Conservation (phyloP, 2,329 filamentous ascomycete species). For the Pestalotiopsis sp. region DNA sequence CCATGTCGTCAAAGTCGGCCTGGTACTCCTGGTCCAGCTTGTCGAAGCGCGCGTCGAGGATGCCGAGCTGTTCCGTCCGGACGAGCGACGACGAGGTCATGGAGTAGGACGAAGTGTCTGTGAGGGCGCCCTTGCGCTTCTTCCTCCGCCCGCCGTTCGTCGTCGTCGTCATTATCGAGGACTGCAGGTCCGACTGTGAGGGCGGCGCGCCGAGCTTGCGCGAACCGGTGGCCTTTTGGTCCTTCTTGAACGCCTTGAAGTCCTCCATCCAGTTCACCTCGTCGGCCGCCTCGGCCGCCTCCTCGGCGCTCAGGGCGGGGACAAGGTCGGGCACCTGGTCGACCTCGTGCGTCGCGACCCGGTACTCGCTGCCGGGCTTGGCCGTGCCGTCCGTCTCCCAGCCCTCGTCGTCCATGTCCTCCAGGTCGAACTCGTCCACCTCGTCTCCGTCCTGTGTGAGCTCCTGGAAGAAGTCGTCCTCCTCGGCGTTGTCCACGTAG, state of each 20-base stretch:
- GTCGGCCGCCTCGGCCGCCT: constrained; percentile 50
- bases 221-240: constrained; percentile 55
- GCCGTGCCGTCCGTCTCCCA: constrained; percentile 96
- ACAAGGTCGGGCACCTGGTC: constrained; percentile 52
- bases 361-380: constrained; percentile 67
- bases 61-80: constrained; percentile 81
- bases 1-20: constrained; percentile 46
- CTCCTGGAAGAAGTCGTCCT: constrained; percentile 68
- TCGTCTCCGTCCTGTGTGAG: constrained; percentile 72
- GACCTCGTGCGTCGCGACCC: constrained; percentile 33
- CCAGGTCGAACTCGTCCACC: constrained; percentile 48
- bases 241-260: constrained; percentile 93
- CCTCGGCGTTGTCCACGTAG: constrained; percentile 86
- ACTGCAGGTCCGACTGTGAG: constrained; percentile 66
- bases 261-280: constrained; percentile 87
- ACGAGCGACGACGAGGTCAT: constrained; percentile 90
- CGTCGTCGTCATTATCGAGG: constrained; percentile 73
- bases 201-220: constrained; percentile 40
- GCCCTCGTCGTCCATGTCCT: constrained; percentile 70
- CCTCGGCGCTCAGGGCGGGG: constrained; percentile 19
- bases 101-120: constrained; percentile 82
- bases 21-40: constrained; percentile 73
- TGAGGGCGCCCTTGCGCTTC: constrained; percentile 94
- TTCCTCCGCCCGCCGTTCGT: constrained; percentile 81
- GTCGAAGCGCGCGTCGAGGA: constrained; percentile 90